Evolutionary conservation across 2,329 filamentous ascomycete genomes (phyloP).

Genomic region (Aspergillus vadensis): DNA sequence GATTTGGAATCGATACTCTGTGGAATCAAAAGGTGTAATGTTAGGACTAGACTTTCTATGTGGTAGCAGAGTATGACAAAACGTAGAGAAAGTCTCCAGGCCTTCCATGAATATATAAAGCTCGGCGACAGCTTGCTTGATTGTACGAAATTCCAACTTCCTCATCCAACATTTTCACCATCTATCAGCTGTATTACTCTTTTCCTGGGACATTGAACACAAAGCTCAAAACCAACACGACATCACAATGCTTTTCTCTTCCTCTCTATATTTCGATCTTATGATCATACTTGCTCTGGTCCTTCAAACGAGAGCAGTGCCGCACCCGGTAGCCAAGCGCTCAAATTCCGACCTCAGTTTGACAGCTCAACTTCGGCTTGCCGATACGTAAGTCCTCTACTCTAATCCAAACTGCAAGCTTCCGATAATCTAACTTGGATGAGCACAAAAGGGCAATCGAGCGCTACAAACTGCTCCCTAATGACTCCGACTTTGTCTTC

Average conservation of each 20-base stretch:
- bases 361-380: conserved; percentile 23
- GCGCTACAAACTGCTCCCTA: conserved; percentile 27
- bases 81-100: no score
- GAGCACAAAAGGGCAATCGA: conserved; percentile 20
- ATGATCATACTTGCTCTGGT: conserved; percentile 10
- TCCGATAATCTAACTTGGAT: neutral
- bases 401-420: neutral
- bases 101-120: conserved; percentile 10
- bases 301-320: conserved; percentile 17
- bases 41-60: neutral
- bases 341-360: conserved; percentile 22
- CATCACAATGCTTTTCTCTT: conserved; percentile 12
- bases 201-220: neutral
- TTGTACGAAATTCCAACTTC: neutral
- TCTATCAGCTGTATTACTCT: neutral
- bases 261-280: conserved; percentile 8
- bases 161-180: conserved; percentile 4
- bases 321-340: conserved; percentile 15
- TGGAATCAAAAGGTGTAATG: neutral
- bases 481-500: conserved; percentile 26
- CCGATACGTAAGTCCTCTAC: conserved; percentile 21
- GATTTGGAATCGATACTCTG: conserved; percentile 11
- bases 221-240: no score
- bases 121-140: neutral
- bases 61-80: neutral